Percentiles rank a stretch among this genome's conserved stretches.
Evolutionary conservation across 2,329 filamentous ascomycete genomes (phyloP).

Genomic region (Graphium sp.): DNA sequence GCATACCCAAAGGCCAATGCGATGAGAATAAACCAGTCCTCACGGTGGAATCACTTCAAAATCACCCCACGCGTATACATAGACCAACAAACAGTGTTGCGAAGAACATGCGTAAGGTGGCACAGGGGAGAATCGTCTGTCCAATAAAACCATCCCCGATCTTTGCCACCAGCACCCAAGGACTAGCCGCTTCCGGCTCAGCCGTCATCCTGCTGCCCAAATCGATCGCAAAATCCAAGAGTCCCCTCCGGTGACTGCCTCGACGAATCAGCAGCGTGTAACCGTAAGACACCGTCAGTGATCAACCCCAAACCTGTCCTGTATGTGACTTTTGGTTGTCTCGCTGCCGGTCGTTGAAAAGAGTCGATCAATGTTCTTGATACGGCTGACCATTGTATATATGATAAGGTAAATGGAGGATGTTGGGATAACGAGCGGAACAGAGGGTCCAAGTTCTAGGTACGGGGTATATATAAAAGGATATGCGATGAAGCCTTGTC

Average conservation of each 20-base stretch:
- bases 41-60: constrained; percentile 14
- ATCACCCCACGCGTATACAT: constrained; percentile 16
- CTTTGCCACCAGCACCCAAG: too few relatives aligned
- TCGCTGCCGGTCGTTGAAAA: neutral
- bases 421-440: too few relatives aligned
- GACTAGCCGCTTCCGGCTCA: too few relatives aligned
- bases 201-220: too few relatives aligned
- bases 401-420: too few relatives aligned
- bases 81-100: constrained; percentile 12
- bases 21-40: constrained; percentile 16
- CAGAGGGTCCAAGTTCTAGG: too few relatives aligned
- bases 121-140: constrained; percentile 7
- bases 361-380: neutral
- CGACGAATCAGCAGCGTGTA: neutral
- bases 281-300: neutral
- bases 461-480: too few relatives aligned
- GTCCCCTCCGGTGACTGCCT: neutral
- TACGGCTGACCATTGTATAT: neutral
- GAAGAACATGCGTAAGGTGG: constrained; percentile 8
- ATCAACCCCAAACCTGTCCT: too few relatives aligned
- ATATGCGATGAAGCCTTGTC: too few relatives aligned
- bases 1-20: constrained; percentile 9
- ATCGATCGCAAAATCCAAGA: too few relatives aligned
- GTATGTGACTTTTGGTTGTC: too few relatives aligned
- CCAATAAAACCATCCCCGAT: constrained; percentile 6